A percentile compares a stretch with the other conserved stretches of the same genome.
Evolutionary conservation across 1,284 basidiomycete genomes (phyloP).

Genomic region (Rhodotorula sp.): DNA sequence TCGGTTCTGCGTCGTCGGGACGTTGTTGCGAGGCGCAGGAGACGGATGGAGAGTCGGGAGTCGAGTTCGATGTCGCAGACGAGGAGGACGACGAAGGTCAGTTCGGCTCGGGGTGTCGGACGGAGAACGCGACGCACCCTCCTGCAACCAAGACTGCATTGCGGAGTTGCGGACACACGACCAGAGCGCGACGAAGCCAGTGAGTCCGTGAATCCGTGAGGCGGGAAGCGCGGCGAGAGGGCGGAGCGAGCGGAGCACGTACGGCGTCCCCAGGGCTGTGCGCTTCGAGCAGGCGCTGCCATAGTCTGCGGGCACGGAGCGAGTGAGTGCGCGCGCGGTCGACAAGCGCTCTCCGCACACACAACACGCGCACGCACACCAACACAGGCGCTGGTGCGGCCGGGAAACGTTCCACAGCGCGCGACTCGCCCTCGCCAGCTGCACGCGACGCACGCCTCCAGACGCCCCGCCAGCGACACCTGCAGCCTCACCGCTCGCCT

Average conservation of each 20-base stretch:
- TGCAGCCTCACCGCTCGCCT: too few relatives aligned
- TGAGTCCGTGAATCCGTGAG: background rate
- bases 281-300: conserved; percentile 1
- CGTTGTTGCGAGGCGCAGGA: background rate
- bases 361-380: too few relatives aligned
- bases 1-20: conserved; percentile 38
- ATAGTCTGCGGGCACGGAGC: too few relatives aligned
- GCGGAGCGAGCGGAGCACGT: conserved; percentile 4
- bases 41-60: background rate
- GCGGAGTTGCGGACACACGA: background rate
- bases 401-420: too few relatives aligned
- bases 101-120: too few relatives aligned
- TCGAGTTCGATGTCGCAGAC: background rate
- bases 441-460: too few relatives aligned
- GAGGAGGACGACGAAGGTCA: background rate
- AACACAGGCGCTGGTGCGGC: too few relatives aligned
- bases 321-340: too few relatives aligned
- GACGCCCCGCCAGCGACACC: too few relatives aligned
- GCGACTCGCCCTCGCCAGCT: too few relatives aligned
- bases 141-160: conserved; percentile 35
- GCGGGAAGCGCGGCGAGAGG: background rate
- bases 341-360: too few relatives aligned
- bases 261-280: conserved; percentile 35
- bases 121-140: conserved; percentile 22
- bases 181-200: background rate